Percentiles rank a stretch among this genome's conserved stretches.
Conservation (phyloP, 2,329 filamentous ascomycete genomes). For the Phialemoniopsis sp. region DNA sequence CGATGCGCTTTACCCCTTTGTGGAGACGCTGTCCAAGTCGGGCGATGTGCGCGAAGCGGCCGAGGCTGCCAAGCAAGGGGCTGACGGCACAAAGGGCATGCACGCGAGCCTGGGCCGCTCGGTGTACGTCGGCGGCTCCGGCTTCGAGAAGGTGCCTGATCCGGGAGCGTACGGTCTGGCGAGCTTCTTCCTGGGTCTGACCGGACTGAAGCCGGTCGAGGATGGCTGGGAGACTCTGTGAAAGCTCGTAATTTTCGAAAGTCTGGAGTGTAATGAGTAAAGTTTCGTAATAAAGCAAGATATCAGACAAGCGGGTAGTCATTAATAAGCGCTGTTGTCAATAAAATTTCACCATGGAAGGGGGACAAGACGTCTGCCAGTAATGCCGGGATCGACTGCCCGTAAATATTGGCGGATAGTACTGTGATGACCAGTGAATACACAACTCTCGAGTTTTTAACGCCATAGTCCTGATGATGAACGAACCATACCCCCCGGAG, state of each 20-base stretch:
- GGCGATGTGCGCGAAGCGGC: constrained; percentile 70
- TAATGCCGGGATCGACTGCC: too few relatives aligned
- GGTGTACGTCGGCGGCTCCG: constrained; percentile 76
- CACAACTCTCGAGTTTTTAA: too few relatives aligned
- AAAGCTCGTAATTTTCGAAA: not conserved
- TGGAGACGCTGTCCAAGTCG: constrained; percentile 63
- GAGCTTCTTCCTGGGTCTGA: constrained; percentile 77
- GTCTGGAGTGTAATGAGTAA: too few relatives aligned
- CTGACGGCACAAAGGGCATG: constrained; percentile 88
- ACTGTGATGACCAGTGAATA: too few relatives aligned
- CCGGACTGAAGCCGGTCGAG: constrained; percentile 43
- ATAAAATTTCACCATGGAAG: too few relatives aligned
- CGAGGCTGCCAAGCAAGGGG: constrained; percentile 68
- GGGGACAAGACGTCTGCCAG: too few relatives aligned
- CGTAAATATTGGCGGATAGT: too few relatives aligned
- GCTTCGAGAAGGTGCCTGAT: constrained; percentile 66
- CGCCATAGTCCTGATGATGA: too few relatives aligned
- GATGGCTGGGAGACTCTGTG: constrained; percentile 29
- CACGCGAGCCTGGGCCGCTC: constrained; percentile 79
- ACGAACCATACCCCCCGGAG: too few relatives aligned
- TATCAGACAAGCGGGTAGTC: constrained; percentile 1
- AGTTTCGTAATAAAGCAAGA: too few relatives aligned
- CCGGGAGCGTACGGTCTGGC: constrained; percentile 72
- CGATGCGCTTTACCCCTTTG: constrained; percentile 86
- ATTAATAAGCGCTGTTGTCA: too few relatives aligned